Evolutionary conservation across 2,329 filamentous ascomycete species (phyloP), one percentile per base, ranked within the genome.

Genomic region (Pestalotiopsis sp.): DNA sequence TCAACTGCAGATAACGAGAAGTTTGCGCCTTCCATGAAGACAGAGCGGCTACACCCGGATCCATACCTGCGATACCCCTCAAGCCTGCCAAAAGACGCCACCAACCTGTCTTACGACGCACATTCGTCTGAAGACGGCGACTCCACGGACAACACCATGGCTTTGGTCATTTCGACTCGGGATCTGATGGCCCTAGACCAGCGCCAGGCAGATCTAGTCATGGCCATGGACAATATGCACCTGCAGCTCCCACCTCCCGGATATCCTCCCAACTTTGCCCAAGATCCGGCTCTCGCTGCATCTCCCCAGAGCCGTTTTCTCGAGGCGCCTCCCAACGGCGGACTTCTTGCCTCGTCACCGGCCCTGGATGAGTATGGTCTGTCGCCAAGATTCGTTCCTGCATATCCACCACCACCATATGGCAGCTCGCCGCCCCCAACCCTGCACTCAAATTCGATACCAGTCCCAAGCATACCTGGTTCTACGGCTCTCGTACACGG

Each of bases 121-220:
- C 73, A 73, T 9, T 80, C 80, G 2, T 82, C 78, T 9, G 78
- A 83, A 2, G 81, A 81, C n/a, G 80, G 82, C 4, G 78, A 77
- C 17, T 14, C 70, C 13, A 70, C 75, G 1, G 75, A 71, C 23
- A 78, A 78, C 62, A 80, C 82, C 1, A 81, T 83, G 73, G 82
- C 83, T 4, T 78, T 89, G 17, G 69, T 70, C 52, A 87, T 90
- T 62, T 87, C 86, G 0, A 90, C 87, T 0, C 79, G 80, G 13
- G 86, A 89, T 59, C 79, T 90, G 23, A 81, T 89, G 72, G 80
- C 81, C 49, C 79, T 86, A n/a, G 83, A 84, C 70, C 75, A 75
- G 40, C 73, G 75, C 17, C 73, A 76, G 14, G 73, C 75, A 72
- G 85, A 87, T 64, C 74, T 85, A 36, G 80, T 80, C 31, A 73